Conservation (phyloP, 495 filamentous ascomycete genomes). For the Daldinia loculata region DNA sequence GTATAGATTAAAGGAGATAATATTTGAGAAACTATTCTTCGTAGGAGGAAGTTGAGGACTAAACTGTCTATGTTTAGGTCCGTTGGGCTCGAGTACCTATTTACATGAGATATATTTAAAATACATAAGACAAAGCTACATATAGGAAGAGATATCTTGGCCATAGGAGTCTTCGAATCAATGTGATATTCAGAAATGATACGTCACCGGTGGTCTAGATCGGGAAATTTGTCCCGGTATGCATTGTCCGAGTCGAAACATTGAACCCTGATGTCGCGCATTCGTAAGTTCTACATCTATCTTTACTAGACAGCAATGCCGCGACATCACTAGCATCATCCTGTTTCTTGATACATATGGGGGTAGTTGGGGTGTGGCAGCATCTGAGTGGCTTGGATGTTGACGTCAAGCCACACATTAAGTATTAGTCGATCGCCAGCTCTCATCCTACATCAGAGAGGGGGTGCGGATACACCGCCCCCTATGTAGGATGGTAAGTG, state of each 20-base stretch:
- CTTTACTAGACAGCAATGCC: background rate
- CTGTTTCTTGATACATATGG: constrained; percentile 17
- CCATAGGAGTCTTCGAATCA: background rate
- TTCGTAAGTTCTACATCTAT: constrained; percentile 12
- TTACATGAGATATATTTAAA: constrained; percentile 7
- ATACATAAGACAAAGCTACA: constrained; percentile 15
- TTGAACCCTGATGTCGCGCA: constrained; percentile 36
- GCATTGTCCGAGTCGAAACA: constrained; percentile 14
- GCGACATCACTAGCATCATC: constrained; percentile 1
- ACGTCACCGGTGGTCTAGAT: constrained; percentile 33
- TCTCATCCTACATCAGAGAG: constrained; percentile 16
- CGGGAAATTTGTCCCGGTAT: constrained; percentile 13
- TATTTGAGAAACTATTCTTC: background rate
- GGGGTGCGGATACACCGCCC: constrained; percentile 21
- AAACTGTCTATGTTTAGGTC: background rate
- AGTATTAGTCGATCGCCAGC: constrained; percentile 12
- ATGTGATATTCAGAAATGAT: constrained; percentile 22
- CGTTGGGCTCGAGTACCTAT: background rate
- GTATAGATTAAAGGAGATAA: background rate
- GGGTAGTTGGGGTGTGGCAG: constrained; percentile 6
- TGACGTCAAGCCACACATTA: constrained; percentile 36
- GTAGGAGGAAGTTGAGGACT: background rate
- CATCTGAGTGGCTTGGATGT: constrained; percentile 27
- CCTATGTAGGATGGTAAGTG: too few relatives aligned
- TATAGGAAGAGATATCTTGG: background rate